These are phyloP conservation scores for Fusarium fujikuroi DNA, from an alignment of 2,329 filamentous ascomycete genomes.

Conservation along the genomic window DNA sequence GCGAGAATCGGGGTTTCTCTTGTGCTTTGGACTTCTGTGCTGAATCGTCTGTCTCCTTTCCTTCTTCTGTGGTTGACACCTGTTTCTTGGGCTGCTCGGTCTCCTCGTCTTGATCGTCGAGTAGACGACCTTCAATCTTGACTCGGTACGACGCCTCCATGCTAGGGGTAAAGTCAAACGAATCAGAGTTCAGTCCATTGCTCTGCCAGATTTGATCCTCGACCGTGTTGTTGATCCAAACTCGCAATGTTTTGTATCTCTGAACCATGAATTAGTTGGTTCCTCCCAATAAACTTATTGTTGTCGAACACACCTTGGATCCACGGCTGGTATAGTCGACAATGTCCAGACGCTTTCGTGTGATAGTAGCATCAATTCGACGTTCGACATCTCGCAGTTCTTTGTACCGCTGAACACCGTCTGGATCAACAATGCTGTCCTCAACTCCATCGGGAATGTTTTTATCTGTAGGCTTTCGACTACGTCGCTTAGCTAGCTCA, in stretches of 20 bases:
- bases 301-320: slow-evolving; percentile 65
- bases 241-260: slow-evolving; percentile 84
- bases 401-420: slow-evolving; percentile 84
- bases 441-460: slow-evolving; percentile 92
- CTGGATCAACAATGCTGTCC: slow-evolving; percentile 78
- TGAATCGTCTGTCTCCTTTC: slow-evolving; percentile 44
- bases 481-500: slow-evolving; percentile 80
- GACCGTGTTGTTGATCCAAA: slow-evolving; percentile 95
- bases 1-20: slow-evolving; percentile 70
- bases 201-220: slow-evolving; percentile 95
- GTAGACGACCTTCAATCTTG: slow-evolving; percentile 87
- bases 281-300: background rate
- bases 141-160: slow-evolving; percentile 85
- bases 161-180: slow-evolving; percentile 83
- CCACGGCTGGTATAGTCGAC: slow-evolving; percentile 81
- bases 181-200: slow-evolving; percentile 73
- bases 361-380: slow-evolving; percentile 89
- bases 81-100: slow-evolving; percentile 60
- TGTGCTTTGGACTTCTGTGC: slow-evolving; percentile 51
- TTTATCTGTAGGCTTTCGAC: slow-evolving; percentile 92
- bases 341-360: slow-evolving; percentile 92
- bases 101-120: slow-evolving; percentile 75
- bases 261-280: slow-evolving; percentile 47
- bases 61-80: slow-evolving; percentile 47
- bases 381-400: slow-evolving; percentile 88